Evolutionary conservation across 768 basidiomycete species (phyloP), one percentile per base, ranked within the genome.

Genomic region (Boletus sp.): DNA sequence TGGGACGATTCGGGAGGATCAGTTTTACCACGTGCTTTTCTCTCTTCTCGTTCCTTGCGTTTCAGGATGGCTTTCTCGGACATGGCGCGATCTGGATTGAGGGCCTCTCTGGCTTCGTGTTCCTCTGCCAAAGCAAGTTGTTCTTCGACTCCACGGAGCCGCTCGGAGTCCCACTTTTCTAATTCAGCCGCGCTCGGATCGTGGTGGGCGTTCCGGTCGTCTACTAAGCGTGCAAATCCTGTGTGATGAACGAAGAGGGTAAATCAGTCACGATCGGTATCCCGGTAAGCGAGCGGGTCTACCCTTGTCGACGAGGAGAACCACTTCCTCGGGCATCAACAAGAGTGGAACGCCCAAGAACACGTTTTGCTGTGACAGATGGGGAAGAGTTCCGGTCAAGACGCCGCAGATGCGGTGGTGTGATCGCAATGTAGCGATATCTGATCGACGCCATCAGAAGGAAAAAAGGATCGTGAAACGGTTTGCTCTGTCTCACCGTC

Each of bases 311-410:
- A 98, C 83, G 7, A 98, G 84, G 33, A 95, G 78, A 11, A 91
- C 92, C 9, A 87, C 92, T 69, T 98, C 97, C 72, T 99, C 97
- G 0, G 93, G 92, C 73, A 92, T 83, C 2, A 98, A 77, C 8
- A 91, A 76, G 7, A 97, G 77, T 1, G 97, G 97, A n/a, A 94
- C 75, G 7, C 97, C 97, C 35, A 99, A 78, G 69, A 99, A 99
- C 3, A 90, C 84, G 76, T 99, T 99, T 73, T 99, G 97, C 65
- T 98, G 95, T 2, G 94, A 87, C 1, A 98, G 80, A 68, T 94
- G 93, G 2, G 97, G 95, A 14, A 99, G 83, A 1, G 97, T 98
- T 0, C 97, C 97, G 1, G 85, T 81, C 44, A 98, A 74, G 44
- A 93, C 77, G 36, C 96, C 94, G 65, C 91, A 94, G 47, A 98